Conservation (phyloP, 2,329 filamentous ascomycete genomes). For the Talaromyces sp. region DNA sequence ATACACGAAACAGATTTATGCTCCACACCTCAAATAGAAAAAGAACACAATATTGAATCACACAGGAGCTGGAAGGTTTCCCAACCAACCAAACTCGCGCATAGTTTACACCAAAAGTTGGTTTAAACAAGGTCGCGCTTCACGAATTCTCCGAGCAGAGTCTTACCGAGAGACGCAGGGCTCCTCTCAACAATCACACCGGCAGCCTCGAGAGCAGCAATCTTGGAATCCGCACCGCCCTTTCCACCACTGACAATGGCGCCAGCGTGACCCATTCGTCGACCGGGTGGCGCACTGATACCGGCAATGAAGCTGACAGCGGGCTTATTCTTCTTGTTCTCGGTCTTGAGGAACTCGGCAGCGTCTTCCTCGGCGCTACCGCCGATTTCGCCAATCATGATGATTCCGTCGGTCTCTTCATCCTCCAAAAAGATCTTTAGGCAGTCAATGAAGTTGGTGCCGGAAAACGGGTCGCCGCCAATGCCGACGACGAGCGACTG, state of each 20-base stretch:
- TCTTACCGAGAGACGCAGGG: slow-evolving; percentile 86
- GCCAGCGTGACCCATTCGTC: slow-evolving; percentile 98
- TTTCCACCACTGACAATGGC: slow-evolving; percentile 97
- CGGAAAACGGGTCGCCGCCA: slow-evolving; percentile 96
- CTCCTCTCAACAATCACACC: slow-evolving; percentile 96
- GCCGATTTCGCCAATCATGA: slow-evolving; percentile 99
- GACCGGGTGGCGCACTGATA: slow-evolving; percentile 92
- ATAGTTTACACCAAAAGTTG: background rate
- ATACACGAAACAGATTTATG: slow-evolving; percentile 1
- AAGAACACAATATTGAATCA: slow-evolving; percentile 3
- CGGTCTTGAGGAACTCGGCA: slow-evolving; percentile 85
- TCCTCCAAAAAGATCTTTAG: slow-evolving; percentile 94
- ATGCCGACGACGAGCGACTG: slow-evolving; percentile 98
- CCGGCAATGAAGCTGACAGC: slow-evolving; percentile 97
- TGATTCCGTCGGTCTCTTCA: slow-evolving; percentile 95
- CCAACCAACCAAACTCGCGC: no score
- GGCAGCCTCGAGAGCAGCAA: slow-evolving; percentile 83
- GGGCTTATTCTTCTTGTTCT: slow-evolving; percentile 92
- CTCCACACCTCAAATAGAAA: slow-evolving; percentile 2
- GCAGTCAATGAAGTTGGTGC: slow-evolving; percentile 99
- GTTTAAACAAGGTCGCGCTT: slow-evolving; percentile 86
- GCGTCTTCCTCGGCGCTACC: slow-evolving; percentile 97
- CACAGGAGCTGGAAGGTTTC: background rate
- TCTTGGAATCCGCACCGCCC: slow-evolving; percentile 98
- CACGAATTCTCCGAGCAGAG: slow-evolving; percentile 90